Evolutionary conservation across 345 rosid genomes (phyloP).

Genomic region (Durio zibethinus): DNA sequence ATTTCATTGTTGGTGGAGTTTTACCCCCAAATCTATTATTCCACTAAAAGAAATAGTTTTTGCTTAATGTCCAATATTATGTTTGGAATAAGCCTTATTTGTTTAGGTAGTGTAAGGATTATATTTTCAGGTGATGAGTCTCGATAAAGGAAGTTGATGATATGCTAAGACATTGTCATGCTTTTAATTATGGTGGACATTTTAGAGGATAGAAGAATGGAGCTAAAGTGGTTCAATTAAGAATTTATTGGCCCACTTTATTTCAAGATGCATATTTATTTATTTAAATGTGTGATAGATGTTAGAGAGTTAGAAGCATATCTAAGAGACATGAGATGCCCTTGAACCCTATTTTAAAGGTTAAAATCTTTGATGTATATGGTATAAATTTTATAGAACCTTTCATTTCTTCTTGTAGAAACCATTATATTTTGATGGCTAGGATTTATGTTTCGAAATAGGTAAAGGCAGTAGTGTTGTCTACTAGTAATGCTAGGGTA

Average conservation of each 20-base stretch:
- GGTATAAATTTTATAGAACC: neutral
- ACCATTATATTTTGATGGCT: neutral
- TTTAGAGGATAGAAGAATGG: no score
- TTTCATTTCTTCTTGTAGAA: neutral
- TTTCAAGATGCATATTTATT: neutral
- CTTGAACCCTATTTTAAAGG: neutral
- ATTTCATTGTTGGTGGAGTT: no score
- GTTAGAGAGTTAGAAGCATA: neutral
- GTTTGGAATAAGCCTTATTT: no score
- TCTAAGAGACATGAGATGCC: neutral
- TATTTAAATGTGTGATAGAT: neutral
- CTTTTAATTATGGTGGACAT: no score
- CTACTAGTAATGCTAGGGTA: no score
- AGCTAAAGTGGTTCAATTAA: neutral
- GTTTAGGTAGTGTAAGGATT: no score
- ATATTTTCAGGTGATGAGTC: no score
- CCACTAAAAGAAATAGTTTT: no score
- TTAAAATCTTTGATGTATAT: neutral
- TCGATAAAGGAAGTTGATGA: no score
- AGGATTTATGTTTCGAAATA: neutral
- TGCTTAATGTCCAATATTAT: no score
- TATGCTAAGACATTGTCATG: no score
- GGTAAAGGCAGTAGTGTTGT: neutral
- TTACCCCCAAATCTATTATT: no score
- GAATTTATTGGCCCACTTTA: neutral